phyloP scores from a whole-genome alignment of 2,329 filamentous ascomycete species.

The Fusarium haematococcum region DNA sequence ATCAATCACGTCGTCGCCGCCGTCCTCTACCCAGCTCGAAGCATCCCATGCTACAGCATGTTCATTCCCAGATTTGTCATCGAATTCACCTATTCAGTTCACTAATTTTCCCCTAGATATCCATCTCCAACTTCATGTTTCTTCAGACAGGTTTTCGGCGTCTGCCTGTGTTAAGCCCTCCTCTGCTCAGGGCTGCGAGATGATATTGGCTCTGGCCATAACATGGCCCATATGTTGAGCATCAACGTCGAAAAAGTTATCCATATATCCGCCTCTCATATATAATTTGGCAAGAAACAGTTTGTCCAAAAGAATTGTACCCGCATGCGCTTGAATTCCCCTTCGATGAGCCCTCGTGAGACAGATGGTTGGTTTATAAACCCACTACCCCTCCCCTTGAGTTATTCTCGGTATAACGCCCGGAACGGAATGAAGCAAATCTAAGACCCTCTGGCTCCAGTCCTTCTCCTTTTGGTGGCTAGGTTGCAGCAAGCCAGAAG shows the following conservation, averaged over 20 bases:
- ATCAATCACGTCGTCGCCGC: background rate
- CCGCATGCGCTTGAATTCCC: background rate
- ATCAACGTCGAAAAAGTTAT: background rate
- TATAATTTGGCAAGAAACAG: background rate
- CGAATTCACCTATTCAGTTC: background rate
- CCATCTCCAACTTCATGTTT: background rate
- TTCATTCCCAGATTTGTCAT: background rate
- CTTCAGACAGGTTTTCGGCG: background rate
- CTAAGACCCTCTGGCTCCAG: background rate
- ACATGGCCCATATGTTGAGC: background rate
- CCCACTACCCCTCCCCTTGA: background rate
- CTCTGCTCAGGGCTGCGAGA: background rate
- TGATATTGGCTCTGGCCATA: background rate
- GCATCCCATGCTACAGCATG: background rate
- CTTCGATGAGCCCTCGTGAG: background rate
- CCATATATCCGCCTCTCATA: background rate
- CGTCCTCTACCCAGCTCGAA: background rate
- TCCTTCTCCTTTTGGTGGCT: background rate
- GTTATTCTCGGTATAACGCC: background rate
- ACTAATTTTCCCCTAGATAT: background rate
- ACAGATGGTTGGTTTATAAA: too few relatives aligned
- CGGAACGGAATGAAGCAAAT: accelerated
- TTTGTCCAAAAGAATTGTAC: background rate
- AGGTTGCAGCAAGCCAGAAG: background rate
- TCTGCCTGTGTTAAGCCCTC: background rate